Base-by-base conservation (phyloP, 805 yeast genomes). In the Monosporozyma servazzii region DNA sequence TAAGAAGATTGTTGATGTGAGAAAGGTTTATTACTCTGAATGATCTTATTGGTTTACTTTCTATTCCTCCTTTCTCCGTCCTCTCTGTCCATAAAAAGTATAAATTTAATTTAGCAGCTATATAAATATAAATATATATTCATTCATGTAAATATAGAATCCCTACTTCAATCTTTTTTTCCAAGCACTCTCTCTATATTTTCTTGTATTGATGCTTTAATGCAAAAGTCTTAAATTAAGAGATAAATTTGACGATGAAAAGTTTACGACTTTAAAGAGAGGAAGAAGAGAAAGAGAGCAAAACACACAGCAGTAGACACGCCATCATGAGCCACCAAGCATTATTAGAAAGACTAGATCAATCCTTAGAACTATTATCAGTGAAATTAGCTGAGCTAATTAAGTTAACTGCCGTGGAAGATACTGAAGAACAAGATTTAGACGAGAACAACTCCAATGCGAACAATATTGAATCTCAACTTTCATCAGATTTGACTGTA, bases 1-100 rank as follows among this genome's bases (percentile, higher is more conserved):
- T 55, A 91, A 91, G 79, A 88, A 88, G 77, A 78, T 91, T 63
- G 89, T 88, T 39, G 98, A 93, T 69, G 83, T 93, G 64, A 84
- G 95, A 69, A 87, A 86, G 73, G 82, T 88, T 42, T 93, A 91
- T 74, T 89, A 88, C 69, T 79, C 86, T n/a, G 53, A 48, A 21
- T 43, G 25, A 45, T 25, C 18, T 7, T 7, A 3, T 7, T 18
- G 21, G 5, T n/a, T 7, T 4, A 11, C 41, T 33, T 33, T 33
- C 21, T 13, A 18, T 39, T 30, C 5, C 17, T 33, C 13, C 5
- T 13, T 4, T 33, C 37, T n/a, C 7, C n/a, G 6, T n/a, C 37
- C 11, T 33, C 11, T 30, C 13, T 13, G 11, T 30, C 36, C 4
- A 30, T 30, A 11, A 5, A 30, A 30, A 13, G 13, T 30, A 11